Conservation (phyloP, 2,329 filamentous ascomycete genomes). For the Fusarium anthophilum region DNA sequence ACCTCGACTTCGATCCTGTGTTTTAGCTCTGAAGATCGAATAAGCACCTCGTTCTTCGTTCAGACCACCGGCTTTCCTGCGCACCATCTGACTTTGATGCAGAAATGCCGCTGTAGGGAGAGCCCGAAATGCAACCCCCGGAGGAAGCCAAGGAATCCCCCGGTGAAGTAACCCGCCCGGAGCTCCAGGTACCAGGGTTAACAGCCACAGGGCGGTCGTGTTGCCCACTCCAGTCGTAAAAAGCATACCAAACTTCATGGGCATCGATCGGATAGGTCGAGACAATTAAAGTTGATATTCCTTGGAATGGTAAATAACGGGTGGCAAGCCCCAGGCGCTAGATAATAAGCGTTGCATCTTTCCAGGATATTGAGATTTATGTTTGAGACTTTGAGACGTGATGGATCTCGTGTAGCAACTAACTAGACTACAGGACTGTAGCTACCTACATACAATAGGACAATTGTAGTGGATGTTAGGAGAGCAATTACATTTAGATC, state of each 20-base stretch:
- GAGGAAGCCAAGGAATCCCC: constrained; percentile 32
- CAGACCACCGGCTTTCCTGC: not conserved
- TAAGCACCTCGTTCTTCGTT: constrained; percentile 12
- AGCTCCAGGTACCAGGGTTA: constrained; percentile 30
- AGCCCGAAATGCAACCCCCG: constrained; percentile 38
- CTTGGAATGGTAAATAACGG: constrained; percentile 39
- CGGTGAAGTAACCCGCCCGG: constrained; percentile 35
- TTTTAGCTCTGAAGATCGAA: constrained; percentile 3
- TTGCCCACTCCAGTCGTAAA: constrained; percentile 16
- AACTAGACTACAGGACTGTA: not conserved
- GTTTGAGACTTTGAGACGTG: constrained; percentile 9
- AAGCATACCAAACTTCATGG: not conserved
- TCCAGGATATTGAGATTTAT: constrained; percentile 15
- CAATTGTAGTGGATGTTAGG: not conserved
- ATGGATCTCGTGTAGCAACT: constrained; percentile 17
- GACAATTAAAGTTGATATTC: constrained; percentile 19
- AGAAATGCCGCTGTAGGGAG: constrained; percentile 37
- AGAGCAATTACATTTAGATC: not conserved
- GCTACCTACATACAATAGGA: not conserved
- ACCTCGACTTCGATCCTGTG: constrained; percentile 17
- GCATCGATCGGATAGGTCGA: not conserved
- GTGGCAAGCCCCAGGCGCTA: constrained; percentile 38
- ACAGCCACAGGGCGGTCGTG: constrained; percentile 16
- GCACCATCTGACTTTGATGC: constrained; percentile 18
- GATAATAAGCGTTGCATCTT: constrained; percentile 12